Conservation (phyloP, 2,329 filamentous ascomycete species). For the Sclerotiophoma versabilis region DNA sequence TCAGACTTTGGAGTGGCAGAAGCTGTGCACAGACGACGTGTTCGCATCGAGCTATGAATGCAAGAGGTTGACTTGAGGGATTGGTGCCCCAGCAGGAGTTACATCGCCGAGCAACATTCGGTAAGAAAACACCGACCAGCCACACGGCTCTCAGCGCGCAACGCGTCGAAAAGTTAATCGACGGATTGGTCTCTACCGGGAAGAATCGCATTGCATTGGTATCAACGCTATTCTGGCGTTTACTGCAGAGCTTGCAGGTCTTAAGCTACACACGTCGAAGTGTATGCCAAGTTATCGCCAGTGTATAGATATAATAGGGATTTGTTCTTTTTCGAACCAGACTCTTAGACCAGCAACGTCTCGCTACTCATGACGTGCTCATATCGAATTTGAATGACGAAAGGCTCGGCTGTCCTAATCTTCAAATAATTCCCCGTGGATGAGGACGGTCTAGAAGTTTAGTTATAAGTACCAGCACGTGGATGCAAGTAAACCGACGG, state of each 20-base stretch:
- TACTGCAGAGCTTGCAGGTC: neutral
- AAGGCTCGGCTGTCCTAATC: neutral
- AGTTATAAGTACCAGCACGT: neutral
- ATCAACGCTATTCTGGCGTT: neutral
- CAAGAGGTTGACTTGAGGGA: neutral
- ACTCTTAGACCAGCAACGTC: too few species aligned
- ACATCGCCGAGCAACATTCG: neutral
- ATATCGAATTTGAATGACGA: neutral
- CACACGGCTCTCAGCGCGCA: neutral
- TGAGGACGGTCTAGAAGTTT: neutral
- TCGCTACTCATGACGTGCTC: too few species aligned
- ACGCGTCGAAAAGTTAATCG: neutral
- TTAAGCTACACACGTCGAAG: neutral
- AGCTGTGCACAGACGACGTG: neutral
- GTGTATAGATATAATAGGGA: too few species aligned
- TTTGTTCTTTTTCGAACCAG: too few species aligned
- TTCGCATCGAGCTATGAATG: neutral
- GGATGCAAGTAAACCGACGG: conserved; percentile 7
- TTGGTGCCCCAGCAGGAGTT: neutral
- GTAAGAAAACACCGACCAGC: neutral
- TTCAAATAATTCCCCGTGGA: neutral
- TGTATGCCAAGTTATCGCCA: too few species aligned
- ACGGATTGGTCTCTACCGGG: neutral
- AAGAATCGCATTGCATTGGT: neutral
- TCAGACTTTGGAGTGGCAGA: neutral